Evolutionary conservation across 2,329 filamentous ascomycete genomes (phyloP), one percentile per base, ranked within the genome.

Genomic region (Cladosporium sp.): DNA sequence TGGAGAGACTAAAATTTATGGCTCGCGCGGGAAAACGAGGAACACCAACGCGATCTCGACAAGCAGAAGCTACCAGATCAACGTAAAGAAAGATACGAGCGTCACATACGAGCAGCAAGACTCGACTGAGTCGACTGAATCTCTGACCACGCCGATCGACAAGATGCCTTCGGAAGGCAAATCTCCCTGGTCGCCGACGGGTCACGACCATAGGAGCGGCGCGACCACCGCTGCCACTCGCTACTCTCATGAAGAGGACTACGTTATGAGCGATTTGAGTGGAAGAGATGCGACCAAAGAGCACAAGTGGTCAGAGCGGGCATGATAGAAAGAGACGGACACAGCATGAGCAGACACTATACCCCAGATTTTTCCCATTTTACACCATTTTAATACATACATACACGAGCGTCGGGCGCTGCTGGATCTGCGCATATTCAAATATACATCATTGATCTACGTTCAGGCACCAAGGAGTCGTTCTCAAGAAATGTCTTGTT

Each of bases 161-260:
- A 43, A 38, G 5, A 45, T 22, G 52, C 38, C 51, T 14, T 7
- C 12, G 11, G 37, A 54, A 5, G 8, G 22, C 38, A 54, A 42
- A 19, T 25, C 51, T n/a, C 4, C 19, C 2, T 55, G 52, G 52
- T 38, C 52, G 40, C 40, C 30, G 12, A 30, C 25, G 3, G 36
- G 28, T 20, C 7, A 7, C 12, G 12, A 25, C 15, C 12, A 20
- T 3, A 12, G 25, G 11, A 37, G n/a, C 17, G 19, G 14, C 30
- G 17, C 25, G 2, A 12, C 30, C 2, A 11, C 6, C 14, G 22
- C 37, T 42, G 42, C 42, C n/a, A 50, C 47, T 37, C 52, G 52
- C 39, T 56, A 56, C 22, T 56, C 42, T 8, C 54, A 56, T 11
- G 54, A 56, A 8, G 54, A 56, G n/a, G 54, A 56, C 7, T 49